phyloP scores from a whole-genome alignment of 2,329 filamentous ascomycete species.

The Atkinsonella texensis region DNA sequence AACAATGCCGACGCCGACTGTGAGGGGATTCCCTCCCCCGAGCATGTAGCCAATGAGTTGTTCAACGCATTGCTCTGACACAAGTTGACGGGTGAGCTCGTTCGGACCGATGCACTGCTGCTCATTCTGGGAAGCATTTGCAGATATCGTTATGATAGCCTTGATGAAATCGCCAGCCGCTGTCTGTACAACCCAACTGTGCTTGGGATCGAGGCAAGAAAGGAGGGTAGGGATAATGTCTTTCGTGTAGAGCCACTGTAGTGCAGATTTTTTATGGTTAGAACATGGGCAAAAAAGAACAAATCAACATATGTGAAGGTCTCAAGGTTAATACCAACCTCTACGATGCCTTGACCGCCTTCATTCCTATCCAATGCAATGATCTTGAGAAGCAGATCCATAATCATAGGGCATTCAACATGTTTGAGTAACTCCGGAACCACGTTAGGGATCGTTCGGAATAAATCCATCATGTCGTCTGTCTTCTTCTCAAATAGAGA shows the following conservation, averaged over 20 bases:
- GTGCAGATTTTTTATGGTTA: background rate
- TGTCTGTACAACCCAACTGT: conserved; percentile 84
- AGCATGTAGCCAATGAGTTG: conserved; percentile 87
- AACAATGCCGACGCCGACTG: conserved; percentile 90
- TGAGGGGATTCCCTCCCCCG: conserved; percentile 81
- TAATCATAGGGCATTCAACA: conserved; percentile 95
- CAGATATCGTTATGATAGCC: conserved; percentile 96
- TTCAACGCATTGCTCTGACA: conserved; percentile 74
- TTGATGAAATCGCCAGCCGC: conserved; percentile 96
- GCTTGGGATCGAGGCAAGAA: conserved; percentile 72
- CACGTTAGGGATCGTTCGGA: conserved; percentile 72
- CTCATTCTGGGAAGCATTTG: conserved; percentile 94
- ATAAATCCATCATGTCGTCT: conserved; percentile 85
- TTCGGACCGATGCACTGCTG: conserved; percentile 98
- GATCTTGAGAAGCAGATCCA: conserved; percentile 94
- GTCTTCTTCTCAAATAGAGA: conserved; percentile 97
- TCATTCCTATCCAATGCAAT: conserved; percentile 92
- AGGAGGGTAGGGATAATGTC: conserved; percentile 78
- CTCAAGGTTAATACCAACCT: conserved; percentile 43
- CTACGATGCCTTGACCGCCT: conserved; percentile 82
- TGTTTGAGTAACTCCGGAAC: conserved; percentile 80
- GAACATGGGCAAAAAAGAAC: background rate
- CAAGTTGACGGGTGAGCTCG: conserved; percentile 86
- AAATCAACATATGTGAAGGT: no score
- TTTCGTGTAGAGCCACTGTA: conserved; percentile 81